These are phyloP conservation scores for Henningerozyma blattae DNA, from an alignment of 805 yeast genomes.

Conservation along the genomic window DNA sequence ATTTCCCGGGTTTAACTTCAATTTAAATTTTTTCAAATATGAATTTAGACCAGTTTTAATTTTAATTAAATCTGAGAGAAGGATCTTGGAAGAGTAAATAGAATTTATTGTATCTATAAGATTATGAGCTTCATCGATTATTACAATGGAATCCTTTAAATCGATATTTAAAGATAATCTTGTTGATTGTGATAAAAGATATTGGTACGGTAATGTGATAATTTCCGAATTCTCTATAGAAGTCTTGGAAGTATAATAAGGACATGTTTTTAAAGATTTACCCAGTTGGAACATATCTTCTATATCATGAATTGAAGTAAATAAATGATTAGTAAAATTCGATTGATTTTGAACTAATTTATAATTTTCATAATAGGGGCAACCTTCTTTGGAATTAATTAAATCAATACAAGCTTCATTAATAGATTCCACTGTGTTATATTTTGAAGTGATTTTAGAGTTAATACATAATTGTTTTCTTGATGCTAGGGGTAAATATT, in stretches of 20 bases:
- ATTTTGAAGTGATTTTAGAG: slow-evolving; percentile 36
- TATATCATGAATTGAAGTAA: slow-evolving; percentile 55
- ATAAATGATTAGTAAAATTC: slow-evolving; percentile 40
- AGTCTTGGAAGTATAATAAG: slow-evolving; percentile 65
- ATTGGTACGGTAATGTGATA: slow-evolving; percentile 76
- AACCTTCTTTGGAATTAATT: slow-evolving; percentile 31
- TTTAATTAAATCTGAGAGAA: slow-evolving; percentile 33
- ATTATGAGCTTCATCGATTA: slow-evolving; percentile 91
- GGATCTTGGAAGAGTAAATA: slow-evolving; percentile 51
- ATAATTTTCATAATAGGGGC: slow-evolving; percentile 23
- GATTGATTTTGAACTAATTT: slow-evolving; percentile 19
- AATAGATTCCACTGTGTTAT: slow-evolving; percentile 39
- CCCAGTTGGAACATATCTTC: slow-evolving; percentile 68
- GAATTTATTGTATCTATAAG: slow-evolving; percentile 63
- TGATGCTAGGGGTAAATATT: slow-evolving; percentile 68
- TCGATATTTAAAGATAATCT: slow-evolving; percentile 49
- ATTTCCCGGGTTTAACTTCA: slow-evolving; percentile 57
- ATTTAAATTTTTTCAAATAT: slow-evolving; percentile 51
- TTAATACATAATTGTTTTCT: slow-evolving; percentile 78
- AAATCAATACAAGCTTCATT: slow-evolving; percentile 76
- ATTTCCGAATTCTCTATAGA: slow-evolving; percentile 55
- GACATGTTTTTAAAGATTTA: slow-evolving; percentile 45
- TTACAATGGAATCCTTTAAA: slow-evolving; percentile 51
- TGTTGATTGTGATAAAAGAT: slow-evolving; percentile 48
- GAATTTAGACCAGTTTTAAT: slow-evolving; percentile 37